Evolutionary conservation across 2,329 filamentous ascomycete genomes (phyloP).

Genomic region (Botrytis cinerea): DNA sequence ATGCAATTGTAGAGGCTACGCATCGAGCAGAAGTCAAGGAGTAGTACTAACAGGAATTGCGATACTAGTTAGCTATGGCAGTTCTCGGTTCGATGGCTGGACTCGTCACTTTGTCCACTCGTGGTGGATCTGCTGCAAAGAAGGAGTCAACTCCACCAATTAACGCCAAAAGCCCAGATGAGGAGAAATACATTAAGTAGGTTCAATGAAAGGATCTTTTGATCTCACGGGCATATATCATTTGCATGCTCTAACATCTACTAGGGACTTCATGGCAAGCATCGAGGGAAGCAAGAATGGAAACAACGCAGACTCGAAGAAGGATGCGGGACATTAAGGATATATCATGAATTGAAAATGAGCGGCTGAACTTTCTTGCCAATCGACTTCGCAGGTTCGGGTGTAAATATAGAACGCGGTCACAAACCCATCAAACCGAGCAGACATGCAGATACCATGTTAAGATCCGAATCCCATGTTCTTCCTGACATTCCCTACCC

Average conservation of each 20-base stretch:
- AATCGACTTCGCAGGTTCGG: conserved; percentile 13
- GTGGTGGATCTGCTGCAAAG: conserved; percentile 36
- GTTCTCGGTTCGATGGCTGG: conserved; percentile 36
- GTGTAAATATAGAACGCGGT: conserved; percentile 24
- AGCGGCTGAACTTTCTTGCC: conserved; percentile 1
- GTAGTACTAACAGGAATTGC: conserved; percentile 28
- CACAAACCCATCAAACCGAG: conserved; percentile 18
- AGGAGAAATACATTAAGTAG: conserved; percentile 44
- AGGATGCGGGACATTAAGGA: conserved; percentile 24
- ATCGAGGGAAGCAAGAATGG: conserved; percentile 35
- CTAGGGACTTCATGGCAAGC: conserved; percentile 27
- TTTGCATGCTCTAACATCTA: conserved; percentile 7
- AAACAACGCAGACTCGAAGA: conserved; percentile 22
- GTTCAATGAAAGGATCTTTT: conserved; percentile 22
- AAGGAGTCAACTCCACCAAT: conserved; percentile 40
- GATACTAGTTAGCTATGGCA: conserved; percentile 40
- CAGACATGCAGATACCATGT: conserved; percentile 1
- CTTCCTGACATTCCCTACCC: background rate
- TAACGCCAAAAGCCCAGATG: conserved; percentile 42
- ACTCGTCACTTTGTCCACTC: conserved; percentile 27
- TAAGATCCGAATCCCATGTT: background rate
- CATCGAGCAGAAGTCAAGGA: background rate
- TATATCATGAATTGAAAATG: conserved; percentile 5
- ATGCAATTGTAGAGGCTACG: conserved; percentile 24
- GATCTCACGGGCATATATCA: background rate